These are phyloP conservation scores for Podospora appendiculata DNA, from an alignment of 495 filamentous ascomycete species.

Conservation along the genomic window DNA sequence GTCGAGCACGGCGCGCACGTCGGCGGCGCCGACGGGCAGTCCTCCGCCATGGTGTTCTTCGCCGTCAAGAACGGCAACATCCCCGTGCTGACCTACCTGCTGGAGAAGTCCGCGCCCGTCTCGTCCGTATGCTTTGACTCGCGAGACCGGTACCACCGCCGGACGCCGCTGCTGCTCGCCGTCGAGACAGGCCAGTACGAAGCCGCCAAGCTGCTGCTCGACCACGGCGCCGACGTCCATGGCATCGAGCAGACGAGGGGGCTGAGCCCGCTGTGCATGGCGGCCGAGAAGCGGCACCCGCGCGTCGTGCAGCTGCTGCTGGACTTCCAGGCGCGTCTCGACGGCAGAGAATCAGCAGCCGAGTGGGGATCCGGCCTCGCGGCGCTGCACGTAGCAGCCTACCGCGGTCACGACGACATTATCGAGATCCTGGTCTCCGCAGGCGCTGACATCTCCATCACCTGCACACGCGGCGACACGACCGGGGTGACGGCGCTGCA, in stretches of 20 bases:
- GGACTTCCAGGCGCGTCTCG: not conserved
- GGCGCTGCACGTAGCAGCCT: not conserved
- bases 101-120: not conserved
- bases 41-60: not conserved
- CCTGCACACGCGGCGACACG: not conserved
- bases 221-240: conserved; percentile 46
- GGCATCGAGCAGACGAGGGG: not conserved
- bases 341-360: not conserved
- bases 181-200: conserved; percentile 39
- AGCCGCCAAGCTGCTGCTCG: conserved; percentile 48
- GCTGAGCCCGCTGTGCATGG: not conserved
- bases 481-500: not conserved
- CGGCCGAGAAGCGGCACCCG: not conserved
- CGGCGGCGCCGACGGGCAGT: not conserved
- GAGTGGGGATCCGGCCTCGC: not conserved
- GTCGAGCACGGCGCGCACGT: not conserved
- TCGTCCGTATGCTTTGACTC: not conserved
- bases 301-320: not conserved
- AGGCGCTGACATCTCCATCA: not conserved
- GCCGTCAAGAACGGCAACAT: conserved; percentile 1
- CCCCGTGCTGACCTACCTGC: not conserved
- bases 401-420: not conserved
- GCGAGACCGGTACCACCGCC: not conserved
- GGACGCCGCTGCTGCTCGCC: conserved; percentile 52
- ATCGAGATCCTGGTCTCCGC: not conserved